phyloP scores from a whole-genome alignment of 2,329 filamentous ascomycete species.

The Aureobasidium mangrovei region DNA sequence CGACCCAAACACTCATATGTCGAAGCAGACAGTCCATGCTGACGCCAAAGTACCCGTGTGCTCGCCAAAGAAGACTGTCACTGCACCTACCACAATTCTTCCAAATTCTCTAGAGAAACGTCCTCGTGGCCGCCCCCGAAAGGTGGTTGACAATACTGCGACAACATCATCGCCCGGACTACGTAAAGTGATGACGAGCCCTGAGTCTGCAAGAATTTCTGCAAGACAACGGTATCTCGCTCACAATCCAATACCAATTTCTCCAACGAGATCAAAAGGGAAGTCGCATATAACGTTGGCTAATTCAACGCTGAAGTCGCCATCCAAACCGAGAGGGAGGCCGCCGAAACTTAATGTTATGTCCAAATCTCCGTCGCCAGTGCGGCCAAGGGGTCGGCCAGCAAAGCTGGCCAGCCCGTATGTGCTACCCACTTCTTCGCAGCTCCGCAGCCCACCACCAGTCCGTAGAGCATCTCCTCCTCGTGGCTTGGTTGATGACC shows the following conservation, averaged over 20 bases:
- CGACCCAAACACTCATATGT: constrained; percentile 3
- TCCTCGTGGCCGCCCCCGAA: constrained; percentile 21
- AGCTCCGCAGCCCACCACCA: not conserved
- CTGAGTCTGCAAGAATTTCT: not conserved
- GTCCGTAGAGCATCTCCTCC: not conserved
- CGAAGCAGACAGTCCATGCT: not conserved
- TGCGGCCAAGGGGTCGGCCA: not conserved
- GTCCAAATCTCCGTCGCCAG: not conserved
- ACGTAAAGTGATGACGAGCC: not conserved
- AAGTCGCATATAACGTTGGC: not conserved
- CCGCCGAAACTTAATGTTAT: constrained; percentile 13
- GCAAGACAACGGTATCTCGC: not conserved
- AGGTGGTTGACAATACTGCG: constrained; percentile 7
- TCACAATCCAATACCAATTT: not conserved
- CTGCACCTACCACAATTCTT: not conserved
- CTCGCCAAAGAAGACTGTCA: not conserved
- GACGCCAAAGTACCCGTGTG: not conserved
- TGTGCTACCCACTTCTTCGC: not conserved
- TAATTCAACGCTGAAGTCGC: not conserved
- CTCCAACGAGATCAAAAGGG: not conserved
- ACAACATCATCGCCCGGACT: not conserved
- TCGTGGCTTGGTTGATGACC: not conserved
- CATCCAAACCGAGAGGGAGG: constrained; percentile 16
- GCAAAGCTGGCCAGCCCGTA: not conserved
- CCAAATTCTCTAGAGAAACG: constrained; percentile 11